Base-by-base conservation (phyloP, 2,329 filamentous ascomycete species). In the Verticillium klebahnii region DNA sequence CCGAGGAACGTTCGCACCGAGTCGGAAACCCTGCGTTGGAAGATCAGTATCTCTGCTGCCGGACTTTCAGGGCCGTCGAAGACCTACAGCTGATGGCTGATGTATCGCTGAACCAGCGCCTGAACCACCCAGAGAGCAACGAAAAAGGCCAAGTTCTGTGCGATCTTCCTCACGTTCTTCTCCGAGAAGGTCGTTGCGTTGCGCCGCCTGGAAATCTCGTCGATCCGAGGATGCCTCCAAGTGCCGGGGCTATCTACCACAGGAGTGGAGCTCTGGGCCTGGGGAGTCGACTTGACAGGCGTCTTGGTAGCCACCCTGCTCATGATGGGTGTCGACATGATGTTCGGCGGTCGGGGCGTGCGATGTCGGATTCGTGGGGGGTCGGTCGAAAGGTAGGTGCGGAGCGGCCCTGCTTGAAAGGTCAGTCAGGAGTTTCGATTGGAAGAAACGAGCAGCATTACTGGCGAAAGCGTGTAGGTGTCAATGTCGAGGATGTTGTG, bases 181-280 rank as follows among this genome's bases (percentile, higher is more conserved):
- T 93, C 88, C 61, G 88, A 87, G 73, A 98, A 97, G 57, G 83
- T 90, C 15, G 88, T 87, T 23, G 88, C 89, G 73, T 91, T 89
- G 72, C 93, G 91, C 59, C 95, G 88, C 65, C 85, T 85, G 17
- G 90, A 87, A 72, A 99, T 96, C 76, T 98, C 94, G 70, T 92
- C 85, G 66, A 97, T 83, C 65, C 89, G 88, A 37, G 95, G 95
- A 74, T 99, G 95, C 71, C 88, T 86, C 94, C 95, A 99, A 72
- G 89, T 92, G 61, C 94, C 93, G 7, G 91, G 85, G 68, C 83
- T 86, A 60, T 86, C 84, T 32, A 75, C 71, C 52, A 68, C 66
- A 25, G 70, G 65, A 1, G 75, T 66, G 7, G 69, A 61, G 19
- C 73, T 62, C 54, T 75, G 73, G 19, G 17, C 19, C 57, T 64